These are phyloP conservation scores for Psilocybe cyanescens DNA, from an alignment of 768 basidiomycete species.

Conservation along the genomic window DNA sequence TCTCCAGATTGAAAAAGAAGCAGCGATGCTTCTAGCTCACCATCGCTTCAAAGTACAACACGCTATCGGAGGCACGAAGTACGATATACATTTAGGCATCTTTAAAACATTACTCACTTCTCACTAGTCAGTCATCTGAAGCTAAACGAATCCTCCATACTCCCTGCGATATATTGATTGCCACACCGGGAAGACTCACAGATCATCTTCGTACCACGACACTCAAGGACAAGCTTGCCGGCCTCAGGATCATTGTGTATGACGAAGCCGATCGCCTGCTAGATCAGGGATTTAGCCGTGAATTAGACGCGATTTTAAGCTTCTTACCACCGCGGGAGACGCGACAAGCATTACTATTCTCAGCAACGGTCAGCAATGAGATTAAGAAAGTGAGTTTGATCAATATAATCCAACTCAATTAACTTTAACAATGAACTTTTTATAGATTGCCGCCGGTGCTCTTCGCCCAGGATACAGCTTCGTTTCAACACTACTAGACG, in stretches of 20 bases:
- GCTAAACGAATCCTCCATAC: conserved; percentile 25
- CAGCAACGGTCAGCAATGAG: conserved; percentile 75
- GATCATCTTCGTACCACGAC: conserved; percentile 59
- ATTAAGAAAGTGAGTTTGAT: conserved; percentile 51
- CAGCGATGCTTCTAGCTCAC: conserved; percentile 45
- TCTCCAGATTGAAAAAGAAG: conserved; percentile 61
- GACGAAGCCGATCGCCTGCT: conserved; percentile 80
- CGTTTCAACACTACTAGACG: conserved; percentile 59
- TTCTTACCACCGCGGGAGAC: conserved; percentile 42
- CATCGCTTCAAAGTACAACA: conserved; percentile 47
- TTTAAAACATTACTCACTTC: not conserved
- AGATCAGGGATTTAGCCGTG: conserved; percentile 73
- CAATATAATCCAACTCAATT: too few relatives aligned
- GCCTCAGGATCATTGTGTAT: conserved; percentile 54
- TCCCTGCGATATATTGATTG: conserved; percentile 62
- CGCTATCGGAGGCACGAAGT: conserved; percentile 63
- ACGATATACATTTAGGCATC: conserved; percentile 15
- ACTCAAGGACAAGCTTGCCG: conserved; percentile 37
- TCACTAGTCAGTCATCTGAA: conserved; percentile 17
- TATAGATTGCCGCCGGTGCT: conserved; percentile 22
- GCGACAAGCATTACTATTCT: conserved; percentile 71
- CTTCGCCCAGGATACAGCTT: conserved; percentile 41
- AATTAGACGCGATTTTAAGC: conserved; percentile 64
- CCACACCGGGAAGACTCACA: conserved; percentile 76
- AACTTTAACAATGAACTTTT: not conserved